These are phyloP conservation scores for Psilocybe azurescens DNA, from an alignment of 768 basidiomycete genomes.

Conservation along the genomic window DNA sequence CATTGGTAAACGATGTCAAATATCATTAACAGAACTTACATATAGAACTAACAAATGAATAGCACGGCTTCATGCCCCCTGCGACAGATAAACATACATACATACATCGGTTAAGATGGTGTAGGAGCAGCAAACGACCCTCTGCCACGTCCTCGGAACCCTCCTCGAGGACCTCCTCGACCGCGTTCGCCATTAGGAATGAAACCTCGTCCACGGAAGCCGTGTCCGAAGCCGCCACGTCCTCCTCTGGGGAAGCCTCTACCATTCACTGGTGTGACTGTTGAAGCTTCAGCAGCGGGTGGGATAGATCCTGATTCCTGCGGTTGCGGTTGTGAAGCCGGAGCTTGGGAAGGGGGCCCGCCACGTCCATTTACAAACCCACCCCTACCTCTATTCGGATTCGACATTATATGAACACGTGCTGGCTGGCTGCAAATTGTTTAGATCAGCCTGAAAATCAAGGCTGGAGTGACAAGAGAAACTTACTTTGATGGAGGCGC, in stretches of 20 bases:
- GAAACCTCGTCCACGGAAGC: constrained; percentile 37
- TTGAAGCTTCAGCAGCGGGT: constrained; percentile 22
- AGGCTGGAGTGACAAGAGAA: not conserved
- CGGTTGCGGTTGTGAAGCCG: constrained; percentile 8
- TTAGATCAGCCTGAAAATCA: constrained; percentile 11
- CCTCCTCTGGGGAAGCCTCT: constrained; percentile 34
- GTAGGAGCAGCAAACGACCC: constrained; percentile 35
- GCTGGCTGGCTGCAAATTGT: constrained; percentile 30
- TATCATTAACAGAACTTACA: constrained; percentile 2
- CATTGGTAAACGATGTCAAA: not conserved
- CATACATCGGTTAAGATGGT: constrained; percentile 28
- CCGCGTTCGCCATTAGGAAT: constrained; percentile 34
- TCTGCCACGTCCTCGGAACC: constrained; percentile 44
- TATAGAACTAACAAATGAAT: not conserved
- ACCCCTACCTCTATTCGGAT: constrained; percentile 64
- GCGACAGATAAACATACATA: not conserved
- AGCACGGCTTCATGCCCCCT: not conserved
- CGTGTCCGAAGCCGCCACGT: constrained; percentile 33
- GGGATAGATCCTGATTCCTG: constrained; percentile 9
- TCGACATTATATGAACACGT: constrained; percentile 75
- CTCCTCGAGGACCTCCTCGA: constrained; percentile 37
- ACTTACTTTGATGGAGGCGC: constrained; percentile 44
- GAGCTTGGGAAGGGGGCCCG: constrained; percentile 26
- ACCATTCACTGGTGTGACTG: constrained; percentile 18
- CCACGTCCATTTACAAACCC: constrained; percentile 38